A percentile compares a stretch with the other conserved stretches of the same genome.
phyloP scores from a whole-genome alignment of 305 asterid species.

The Vinca major region DNA sequence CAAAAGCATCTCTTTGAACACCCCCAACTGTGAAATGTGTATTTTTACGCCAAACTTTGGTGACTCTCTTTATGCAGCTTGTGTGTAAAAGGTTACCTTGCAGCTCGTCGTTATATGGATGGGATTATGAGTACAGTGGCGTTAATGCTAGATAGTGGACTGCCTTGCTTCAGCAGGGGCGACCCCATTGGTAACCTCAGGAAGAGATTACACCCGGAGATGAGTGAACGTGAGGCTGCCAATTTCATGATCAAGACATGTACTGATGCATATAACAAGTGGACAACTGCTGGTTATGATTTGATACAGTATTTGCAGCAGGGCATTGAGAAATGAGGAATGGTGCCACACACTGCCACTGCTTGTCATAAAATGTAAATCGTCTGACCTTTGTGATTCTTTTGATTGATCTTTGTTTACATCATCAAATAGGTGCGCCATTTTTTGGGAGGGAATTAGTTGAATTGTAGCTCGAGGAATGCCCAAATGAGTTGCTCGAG shows the following conservation, averaged over 20 bases:
- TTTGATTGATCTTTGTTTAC: not conserved
- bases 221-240: conserved; percentile 98
- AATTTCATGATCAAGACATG: conserved; percentile 80
- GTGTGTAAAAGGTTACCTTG: conserved; percentile 97
- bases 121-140: conserved; percentile 73
- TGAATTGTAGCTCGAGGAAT: not conserved
- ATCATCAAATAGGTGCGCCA: not conserved
- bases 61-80: conserved; percentile 36
- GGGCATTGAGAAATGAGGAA: conserved; percentile 80
- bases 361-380: not conserved
- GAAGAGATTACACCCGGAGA: conserved; percentile 91
- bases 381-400: not conserved
- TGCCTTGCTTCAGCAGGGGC: conserved; percentile 97
- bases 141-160: conserved; percentile 86
- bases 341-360: not conserved
- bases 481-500: too few relatives aligned
- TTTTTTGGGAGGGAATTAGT: not conserved
- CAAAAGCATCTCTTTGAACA: not conserved
- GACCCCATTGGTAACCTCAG: conserved; percentile 98
- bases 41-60: not conserved
- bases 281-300: conserved; percentile 97
- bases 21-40: not conserved
- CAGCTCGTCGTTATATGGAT: conserved; percentile 88
- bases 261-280: conserved; percentile 86
- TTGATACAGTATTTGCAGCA: conserved; percentile 93